Percentiles rank a stretch among this genome's conserved stretches.
Evolutionary conservation across 1,139 yeast genomes (phyloP).

Genomic region (Geotrichum carabidarum): DNA sequence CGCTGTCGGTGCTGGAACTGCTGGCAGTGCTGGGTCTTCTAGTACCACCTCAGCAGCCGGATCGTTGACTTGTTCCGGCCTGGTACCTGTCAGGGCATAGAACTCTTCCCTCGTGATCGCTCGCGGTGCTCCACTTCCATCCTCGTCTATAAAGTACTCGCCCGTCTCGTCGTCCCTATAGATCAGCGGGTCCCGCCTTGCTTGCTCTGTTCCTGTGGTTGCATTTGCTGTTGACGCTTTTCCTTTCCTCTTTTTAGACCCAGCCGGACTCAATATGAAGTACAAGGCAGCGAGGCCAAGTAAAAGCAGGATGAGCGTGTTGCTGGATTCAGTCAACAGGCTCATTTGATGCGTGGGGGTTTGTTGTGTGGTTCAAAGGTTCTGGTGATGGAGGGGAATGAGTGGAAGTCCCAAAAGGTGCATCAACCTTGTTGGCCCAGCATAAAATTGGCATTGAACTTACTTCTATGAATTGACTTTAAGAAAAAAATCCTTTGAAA

Average conservation of each 20-base stretch:
- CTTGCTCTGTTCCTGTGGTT: not conserved
- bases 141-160: not conserved
- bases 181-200: not conserved
- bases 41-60: not conserved
- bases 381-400: too few relatives aligned
- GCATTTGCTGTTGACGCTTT: too few relatives aligned
- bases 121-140: not conserved
- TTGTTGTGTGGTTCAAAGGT: too few relatives aligned
- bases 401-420: too few relatives aligned
- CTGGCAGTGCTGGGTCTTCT: not conserved
- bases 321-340: too few relatives aligned
- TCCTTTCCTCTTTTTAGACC: not conserved
- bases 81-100: not conserved
- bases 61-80: too few relatives aligned
- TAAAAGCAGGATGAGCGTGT: not conserved
- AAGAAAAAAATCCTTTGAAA: too few relatives aligned
- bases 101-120: not conserved
- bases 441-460: too few relatives aligned
- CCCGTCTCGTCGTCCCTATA: not conserved
- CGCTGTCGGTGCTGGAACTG: not conserved
- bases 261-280: not conserved
- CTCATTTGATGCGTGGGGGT: too few relatives aligned
- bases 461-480: too few relatives aligned
- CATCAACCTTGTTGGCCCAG: too few relatives aligned
- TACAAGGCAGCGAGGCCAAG: not conserved